phyloP scores from a whole-genome alignment of 768 basidiomycete genomes.

The Mycena haematopus region DNA sequence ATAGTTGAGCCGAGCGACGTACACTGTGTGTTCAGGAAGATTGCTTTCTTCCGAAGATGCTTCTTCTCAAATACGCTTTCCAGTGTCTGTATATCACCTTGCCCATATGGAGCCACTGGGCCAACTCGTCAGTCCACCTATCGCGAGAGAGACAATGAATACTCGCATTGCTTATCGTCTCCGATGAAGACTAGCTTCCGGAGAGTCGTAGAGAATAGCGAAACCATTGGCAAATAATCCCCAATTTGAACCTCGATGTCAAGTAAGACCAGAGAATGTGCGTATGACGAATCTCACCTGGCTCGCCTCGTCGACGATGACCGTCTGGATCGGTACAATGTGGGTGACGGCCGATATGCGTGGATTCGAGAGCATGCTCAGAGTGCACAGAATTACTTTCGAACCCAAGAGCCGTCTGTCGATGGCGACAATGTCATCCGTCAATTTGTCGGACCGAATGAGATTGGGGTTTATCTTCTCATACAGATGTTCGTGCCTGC shows the following conservation, averaged over 20 bases:
- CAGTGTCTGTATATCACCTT: slow-evolving; percentile 48
- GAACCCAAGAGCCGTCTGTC: slow-evolving; percentile 42
- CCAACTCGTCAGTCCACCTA: slow-evolving; percentile 28
- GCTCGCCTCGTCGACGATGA: slow-evolving; percentile 62
- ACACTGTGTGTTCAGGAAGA: slow-evolving; percentile 62
- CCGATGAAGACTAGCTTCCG: slow-evolving; percentile 58
- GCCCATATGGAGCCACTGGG: slow-evolving; percentile 61
- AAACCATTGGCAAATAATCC: slow-evolving; percentile 49
- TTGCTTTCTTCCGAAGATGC: slow-evolving; percentile 44
- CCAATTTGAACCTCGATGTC: slow-evolving; percentile 38
- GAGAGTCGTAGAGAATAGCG: slow-evolving; percentile 41
- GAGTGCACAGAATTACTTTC: slow-evolving; percentile 69
- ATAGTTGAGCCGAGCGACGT: slow-evolving; percentile 27
- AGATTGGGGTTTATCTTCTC: slow-evolving; percentile 50
- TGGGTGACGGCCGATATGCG: slow-evolving; percentile 34
- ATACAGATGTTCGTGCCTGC: slow-evolving; percentile 80
- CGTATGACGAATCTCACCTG: slow-evolving; percentile 48
- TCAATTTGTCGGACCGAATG: slow-evolving; percentile 50
- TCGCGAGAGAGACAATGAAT: neutral
- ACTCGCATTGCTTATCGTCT: slow-evolving; percentile 43
- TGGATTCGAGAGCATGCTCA: slow-evolving; percentile 63
- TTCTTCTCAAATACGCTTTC: slow-evolving; percentile 59
- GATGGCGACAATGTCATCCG: slow-evolving; percentile 31
- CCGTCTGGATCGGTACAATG: slow-evolving; percentile 44
- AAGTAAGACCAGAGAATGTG: neutral